phyloP scores from a whole-genome alignment of 176 grass and related monocot species.

The Phragmites australis region DNA sequence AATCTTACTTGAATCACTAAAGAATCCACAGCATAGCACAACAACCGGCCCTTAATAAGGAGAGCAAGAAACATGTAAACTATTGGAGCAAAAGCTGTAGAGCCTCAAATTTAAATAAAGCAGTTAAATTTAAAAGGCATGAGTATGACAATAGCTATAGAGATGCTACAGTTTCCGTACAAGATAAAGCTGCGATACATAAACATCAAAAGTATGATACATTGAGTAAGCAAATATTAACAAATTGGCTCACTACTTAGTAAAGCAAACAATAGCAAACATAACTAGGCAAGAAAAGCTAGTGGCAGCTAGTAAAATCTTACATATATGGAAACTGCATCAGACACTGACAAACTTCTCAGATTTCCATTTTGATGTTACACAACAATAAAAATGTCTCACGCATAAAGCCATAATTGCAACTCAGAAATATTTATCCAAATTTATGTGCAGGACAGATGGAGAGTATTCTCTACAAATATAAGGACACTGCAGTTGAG shows the following conservation, averaged over 20 bases:
- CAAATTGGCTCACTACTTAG: background rate
- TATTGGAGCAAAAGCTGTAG: background rate
- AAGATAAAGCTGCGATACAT: background rate
- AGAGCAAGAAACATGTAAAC: conserved; percentile 13
- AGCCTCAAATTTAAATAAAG: conserved; percentile 10
- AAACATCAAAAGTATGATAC: background rate
- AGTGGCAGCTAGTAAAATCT: background rate
- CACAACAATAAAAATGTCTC: background rate
- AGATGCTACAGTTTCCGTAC: background rate
- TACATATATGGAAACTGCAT: background rate
- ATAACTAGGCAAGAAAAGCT: background rate
- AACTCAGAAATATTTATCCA: background rate
- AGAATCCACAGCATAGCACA: background rate
- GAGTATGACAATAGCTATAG: conserved; percentile 6
- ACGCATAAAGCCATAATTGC: background rate
- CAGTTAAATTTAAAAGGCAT: background rate
- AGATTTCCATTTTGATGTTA: background rate
- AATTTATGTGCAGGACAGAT: background rate
- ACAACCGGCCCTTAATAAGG: background rate
- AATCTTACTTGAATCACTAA: background rate
- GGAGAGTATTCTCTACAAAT: background rate
- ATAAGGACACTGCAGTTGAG: background rate
- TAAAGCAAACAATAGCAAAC: background rate
- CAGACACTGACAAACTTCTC: background rate
- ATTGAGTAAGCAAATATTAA: background rate